These are phyloP conservation scores for Sphagnum magellanicum DNA, from an alignment of 228 moss, liverwort and hornwort genomes.

Conservation along the genomic window DNA sequence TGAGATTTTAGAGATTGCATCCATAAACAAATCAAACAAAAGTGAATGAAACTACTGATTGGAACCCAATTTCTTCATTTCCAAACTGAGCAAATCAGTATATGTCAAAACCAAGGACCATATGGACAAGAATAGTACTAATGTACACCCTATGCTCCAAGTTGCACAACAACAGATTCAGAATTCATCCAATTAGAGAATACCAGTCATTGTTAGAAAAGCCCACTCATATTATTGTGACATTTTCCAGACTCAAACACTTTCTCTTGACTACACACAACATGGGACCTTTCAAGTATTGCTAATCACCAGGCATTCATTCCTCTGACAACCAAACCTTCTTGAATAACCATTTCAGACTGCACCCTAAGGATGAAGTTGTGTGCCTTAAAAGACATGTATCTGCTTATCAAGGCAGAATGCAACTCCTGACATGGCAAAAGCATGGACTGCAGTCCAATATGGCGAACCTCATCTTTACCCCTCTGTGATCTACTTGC, in stretches of 20 bases:
- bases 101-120: conserved; percentile 77
- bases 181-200: neutral
- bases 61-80: too few species aligned
- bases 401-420: conserved; percentile 83
- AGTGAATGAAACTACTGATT: too few species aligned
- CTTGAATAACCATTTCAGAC: too few species aligned
- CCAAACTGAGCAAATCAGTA: conserved; percentile 53
- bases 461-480: conserved; percentile 69
- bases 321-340: too few species aligned
- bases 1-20: too few species aligned
- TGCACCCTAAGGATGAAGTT: too few species aligned
- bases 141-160: conserved; percentile 36
- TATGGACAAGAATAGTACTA: conserved; percentile 69
- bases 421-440: conserved; percentile 84
- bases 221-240: too few species aligned
- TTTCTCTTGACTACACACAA: too few species aligned
- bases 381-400: conserved; percentile 65
- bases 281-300: too few species aligned
- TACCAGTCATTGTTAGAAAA: neutral
- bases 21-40: too few species aligned
- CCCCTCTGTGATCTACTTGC: conserved; percentile 38
- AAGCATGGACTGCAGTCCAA: conserved; percentile 79
- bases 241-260: too few species aligned
- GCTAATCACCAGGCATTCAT: too few species aligned
- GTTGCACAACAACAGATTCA: neutral